Conservation (phyloP, 2,329 filamentous ascomycete species). For the Tolypocladium guangdongense region DNA sequence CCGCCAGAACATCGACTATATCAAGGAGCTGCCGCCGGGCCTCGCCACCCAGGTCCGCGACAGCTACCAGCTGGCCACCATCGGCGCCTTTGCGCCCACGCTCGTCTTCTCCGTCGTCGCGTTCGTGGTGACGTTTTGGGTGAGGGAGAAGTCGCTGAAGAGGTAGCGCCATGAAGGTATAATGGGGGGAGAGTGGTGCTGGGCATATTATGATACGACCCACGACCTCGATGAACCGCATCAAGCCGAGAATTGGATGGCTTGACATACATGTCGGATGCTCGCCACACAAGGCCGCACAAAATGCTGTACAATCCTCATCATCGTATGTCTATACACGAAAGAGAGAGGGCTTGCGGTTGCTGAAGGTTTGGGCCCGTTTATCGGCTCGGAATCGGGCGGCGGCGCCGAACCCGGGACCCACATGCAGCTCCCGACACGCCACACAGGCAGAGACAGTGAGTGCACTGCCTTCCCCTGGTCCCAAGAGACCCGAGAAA, state of each 20-base stretch:
- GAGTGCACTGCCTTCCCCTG: too few species aligned
- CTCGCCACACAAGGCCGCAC: not conserved
- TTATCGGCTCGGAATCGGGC: too few species aligned
- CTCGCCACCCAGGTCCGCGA: conserved; percentile 47
- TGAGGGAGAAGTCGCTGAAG: conserved; percentile 45
- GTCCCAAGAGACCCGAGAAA: too few species aligned
- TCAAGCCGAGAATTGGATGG: not conserved
- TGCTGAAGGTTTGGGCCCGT: too few species aligned
- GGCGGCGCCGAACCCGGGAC: too few species aligned
- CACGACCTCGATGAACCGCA: not conserved
- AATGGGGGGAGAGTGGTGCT: too few species aligned
- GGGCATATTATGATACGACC: not conserved
- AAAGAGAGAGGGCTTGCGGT: too few species aligned
- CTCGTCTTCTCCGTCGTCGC: conserved; percentile 24
- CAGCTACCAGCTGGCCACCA: conserved; percentile 48
- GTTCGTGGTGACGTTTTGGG: conserved; percentile 34
- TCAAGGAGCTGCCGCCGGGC: conserved; percentile 50
- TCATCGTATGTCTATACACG: not conserved
- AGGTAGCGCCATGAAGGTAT: conserved; percentile 11
- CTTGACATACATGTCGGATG: not conserved
- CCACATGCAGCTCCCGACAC: too few species aligned
- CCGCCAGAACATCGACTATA: conserved; percentile 58
- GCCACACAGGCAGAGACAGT: too few species aligned
- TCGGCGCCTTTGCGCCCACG: conserved; percentile 29
- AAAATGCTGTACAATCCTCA: not conserved